Evolutionary conservation across 768 basidiomycete genomes (phyloP), one percentile per base, ranked within the genome.

Genomic region (Lactarius sp.): DNA sequence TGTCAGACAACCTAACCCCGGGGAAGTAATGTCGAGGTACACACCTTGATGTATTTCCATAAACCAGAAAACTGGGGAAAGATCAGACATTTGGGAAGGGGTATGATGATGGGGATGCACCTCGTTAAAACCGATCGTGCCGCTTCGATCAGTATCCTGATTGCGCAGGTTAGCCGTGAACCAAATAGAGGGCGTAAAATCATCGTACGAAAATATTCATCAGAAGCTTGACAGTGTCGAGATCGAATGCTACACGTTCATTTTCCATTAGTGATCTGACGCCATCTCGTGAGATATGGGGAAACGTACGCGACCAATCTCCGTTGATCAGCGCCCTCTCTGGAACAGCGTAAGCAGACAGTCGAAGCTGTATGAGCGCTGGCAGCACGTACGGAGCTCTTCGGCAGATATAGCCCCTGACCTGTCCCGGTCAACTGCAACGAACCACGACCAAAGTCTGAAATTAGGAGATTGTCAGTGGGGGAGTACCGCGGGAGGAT

Each of bases 201-300:
- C 22, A 50, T 34, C 86, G 69, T 60, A 90, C 90, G 73, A 94
- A 93, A 66, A 93, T 83, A 31, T 79, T 79, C 86, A 94, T 91
- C 66, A 92, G 78, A 39, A 92, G 79, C 77, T 90, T 92, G 73
- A 92, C 87, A 31, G 92, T 93, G 70, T 92, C 92, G 60, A 90
- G 76, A 75, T 92, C 91, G 70, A 93, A 93, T 6, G 86, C 90
- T 90, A 59, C 8, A 42, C 44, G 59, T 13, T 33, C 37, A 31
- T 37, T 27, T 10, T 52, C 8, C 18, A 27, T 33, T 34, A 49
- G 53, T 6, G 47, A 53, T 13, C 34, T 41, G 27, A 16, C 27
- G 46, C 36, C 14, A 36, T 20, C 33, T 22, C 22, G 14, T 10
- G 8, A 44, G 37, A 34, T 8, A 31, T n/a, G 51, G 33, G 12